Percentiles rank a stretch among this genome's conserved stretches.
phyloP scores from a whole-genome alignment of 768 basidiomycete genomes.

The Lentinula lateritia region DNA sequence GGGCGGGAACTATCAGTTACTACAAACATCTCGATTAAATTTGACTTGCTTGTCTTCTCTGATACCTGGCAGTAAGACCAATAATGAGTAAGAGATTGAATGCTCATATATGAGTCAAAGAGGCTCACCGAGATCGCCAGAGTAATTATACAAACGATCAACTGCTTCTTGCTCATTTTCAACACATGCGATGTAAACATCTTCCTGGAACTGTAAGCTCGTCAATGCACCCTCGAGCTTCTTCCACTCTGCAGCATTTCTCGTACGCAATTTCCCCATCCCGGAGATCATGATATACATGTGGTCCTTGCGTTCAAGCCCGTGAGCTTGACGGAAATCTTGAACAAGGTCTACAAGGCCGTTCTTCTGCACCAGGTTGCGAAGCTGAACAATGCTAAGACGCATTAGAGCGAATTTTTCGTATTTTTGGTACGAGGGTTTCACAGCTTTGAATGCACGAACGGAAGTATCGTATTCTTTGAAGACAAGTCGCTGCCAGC shows the following conservation, averaged over 20 bases:
- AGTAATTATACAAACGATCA: neutral
- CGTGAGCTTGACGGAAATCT: neutral
- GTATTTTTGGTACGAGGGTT: neutral
- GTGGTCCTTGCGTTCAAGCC: neutral
- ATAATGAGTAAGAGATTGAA: too few relatives aligned
- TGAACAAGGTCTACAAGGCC: neutral
- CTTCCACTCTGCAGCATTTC: neutral
- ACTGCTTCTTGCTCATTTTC: constrained; percentile 2
- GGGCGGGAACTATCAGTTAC: neutral
- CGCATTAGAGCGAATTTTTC: neutral
- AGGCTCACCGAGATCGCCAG: neutral
- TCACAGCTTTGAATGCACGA: neutral
- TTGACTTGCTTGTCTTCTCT: neutral
- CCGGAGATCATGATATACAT: neutral
- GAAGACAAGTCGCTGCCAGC: neutral
- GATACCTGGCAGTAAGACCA: neutral
- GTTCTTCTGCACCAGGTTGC: neutral
- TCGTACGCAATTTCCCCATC: neutral
- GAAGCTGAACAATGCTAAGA: neutral
- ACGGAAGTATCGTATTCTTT: neutral
- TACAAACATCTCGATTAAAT: neutral
- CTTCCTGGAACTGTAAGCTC: neutral
- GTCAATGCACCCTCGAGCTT: neutral
- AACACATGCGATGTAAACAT: neutral
- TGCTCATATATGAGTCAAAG: neutral